These are phyloP conservation scores for Arthroderma uncinatum DNA, from an alignment of 2,329 filamentous ascomycete species.

Conservation along the genomic window DNA sequence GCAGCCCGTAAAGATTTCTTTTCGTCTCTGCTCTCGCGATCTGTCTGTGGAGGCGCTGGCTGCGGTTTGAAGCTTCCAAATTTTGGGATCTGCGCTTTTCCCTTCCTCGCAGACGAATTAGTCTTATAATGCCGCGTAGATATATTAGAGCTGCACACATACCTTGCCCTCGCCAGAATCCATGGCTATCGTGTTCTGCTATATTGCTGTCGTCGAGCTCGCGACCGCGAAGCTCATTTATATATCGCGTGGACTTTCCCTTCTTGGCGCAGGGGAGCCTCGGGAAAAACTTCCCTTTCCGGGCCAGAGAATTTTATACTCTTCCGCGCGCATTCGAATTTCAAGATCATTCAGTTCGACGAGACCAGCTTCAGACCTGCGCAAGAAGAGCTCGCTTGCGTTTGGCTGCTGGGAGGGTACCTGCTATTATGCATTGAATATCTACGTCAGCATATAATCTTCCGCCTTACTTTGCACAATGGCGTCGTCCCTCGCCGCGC, in stretches of 20 bases:
- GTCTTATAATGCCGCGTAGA: background rate
- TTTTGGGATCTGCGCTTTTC: constrained; percentile 47
- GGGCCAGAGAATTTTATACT: constrained; percentile 18
- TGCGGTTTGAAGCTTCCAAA: constrained; percentile 58
- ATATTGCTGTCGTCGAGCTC: background rate
- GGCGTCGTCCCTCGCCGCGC: constrained; percentile 79
- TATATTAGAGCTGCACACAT: constrained; percentile 11
- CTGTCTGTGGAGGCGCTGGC: background rate
- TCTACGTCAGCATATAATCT: constrained; percentile 1
- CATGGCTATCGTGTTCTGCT: constrained; percentile 19
- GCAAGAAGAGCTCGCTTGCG: background rate
- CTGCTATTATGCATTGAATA: constrained; percentile 5
- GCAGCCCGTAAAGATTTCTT: background rate
- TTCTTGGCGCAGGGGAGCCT: constrained; percentile 8
- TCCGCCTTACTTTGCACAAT: constrained; percentile 39
- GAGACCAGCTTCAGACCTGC: background rate
- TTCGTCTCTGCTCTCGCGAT: background rate
- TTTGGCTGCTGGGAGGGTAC: background rate
- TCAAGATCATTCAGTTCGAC: background rate
- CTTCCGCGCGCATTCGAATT: background rate
- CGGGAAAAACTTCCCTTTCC: constrained; percentile 22
- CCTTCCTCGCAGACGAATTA: constrained; percentile 16
- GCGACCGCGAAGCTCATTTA: background rate
- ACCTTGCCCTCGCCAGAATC: constrained; percentile 28
- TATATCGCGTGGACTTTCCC: constrained; percentile 15